Evolutionary conservation across 371 early-diverging fungal species (phyloP), one percentile per base, ranked within the genome.

Genomic region (Syncephalastrum sp.): DNA sequence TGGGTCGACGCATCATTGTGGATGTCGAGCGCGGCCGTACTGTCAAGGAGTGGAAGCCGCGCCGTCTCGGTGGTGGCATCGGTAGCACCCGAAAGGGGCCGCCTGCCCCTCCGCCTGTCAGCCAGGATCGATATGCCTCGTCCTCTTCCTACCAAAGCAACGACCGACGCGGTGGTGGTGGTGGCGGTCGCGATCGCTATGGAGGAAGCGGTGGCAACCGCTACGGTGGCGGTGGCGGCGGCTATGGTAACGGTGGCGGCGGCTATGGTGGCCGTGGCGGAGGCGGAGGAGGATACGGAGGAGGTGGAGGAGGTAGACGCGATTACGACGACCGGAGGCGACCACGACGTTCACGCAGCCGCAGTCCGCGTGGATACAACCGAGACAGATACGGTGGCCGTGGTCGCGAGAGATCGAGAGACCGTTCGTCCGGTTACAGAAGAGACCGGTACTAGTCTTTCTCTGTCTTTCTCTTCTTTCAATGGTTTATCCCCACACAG

Each of bases 1-100:
- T 90, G 38, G 94, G 92, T 16, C 87, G 93, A 17, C 88, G 95
- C 33, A 79, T 95, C 16, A 77, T 95, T 16, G 94, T 96, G 2
- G 98, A 98, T 70, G 97, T 98, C 8, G 97, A 98, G 68, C 89
- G 97, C 54, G 98, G 97, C 17, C 85, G 98, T 43, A 96, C 97
- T 12, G 97, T 96, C 14, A 92, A 91, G 59, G 96, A 91, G 44
- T 98, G 97, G 97, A 77, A 75, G 54, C 98, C 98, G 24, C 91
- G 95, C 58, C 81, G 94, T 44, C 77, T 94, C 66, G 92, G 94
- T 27, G 98, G 97, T 47, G 98, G 98, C 21, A 78, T 96, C 27
- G 98, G 98, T 15, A 86, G 86, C 17, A 90, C 93, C 51, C 86
- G 92, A 19, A 70, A 79, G 21, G 93, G 91, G 23, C 80, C 72